These are phyloP conservation scores for Fusarium metavorans DNA, from an alignment of 2,329 filamentous ascomycete genomes.

Conservation along the genomic window DNA sequence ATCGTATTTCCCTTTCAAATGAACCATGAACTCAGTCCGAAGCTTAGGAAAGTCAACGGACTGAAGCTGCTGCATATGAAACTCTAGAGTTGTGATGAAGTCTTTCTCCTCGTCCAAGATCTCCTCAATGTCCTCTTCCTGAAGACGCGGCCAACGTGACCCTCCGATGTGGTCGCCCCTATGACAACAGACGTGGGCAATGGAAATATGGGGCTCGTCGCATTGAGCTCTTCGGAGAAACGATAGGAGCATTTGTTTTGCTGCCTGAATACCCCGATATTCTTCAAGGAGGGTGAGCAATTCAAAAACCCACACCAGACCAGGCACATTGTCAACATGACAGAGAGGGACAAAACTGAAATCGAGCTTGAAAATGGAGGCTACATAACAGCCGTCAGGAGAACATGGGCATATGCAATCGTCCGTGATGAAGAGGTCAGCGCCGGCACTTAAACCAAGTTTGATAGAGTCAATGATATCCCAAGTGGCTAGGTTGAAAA, in stretches of 20 bases:
- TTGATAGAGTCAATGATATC: neutral
- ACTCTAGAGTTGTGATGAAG: neutral
- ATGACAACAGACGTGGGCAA: neutral
- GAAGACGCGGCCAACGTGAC: neutral
- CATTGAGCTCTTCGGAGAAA: neutral
- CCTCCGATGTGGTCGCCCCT: fast-evolving
- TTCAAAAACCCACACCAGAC: neutral
- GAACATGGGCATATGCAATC: neutral
- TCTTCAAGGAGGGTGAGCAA: neutral
- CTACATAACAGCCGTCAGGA: neutral
- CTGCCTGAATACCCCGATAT: neutral
- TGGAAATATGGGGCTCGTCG: neutral
- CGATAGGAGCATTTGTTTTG: neutral
- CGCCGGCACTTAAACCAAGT: neutral
- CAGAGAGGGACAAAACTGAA: too few species aligned
- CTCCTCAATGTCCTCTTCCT: neutral
- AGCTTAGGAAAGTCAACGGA: neutral
- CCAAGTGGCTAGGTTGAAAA: fast-evolving
- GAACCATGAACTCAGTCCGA: neutral
- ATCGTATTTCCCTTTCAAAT: neutral
- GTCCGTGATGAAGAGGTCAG: neutral
- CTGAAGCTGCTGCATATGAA: neutral
- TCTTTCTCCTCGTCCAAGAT: neutral
- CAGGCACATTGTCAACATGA: too few species aligned
- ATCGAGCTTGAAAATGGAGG: neutral